Conservation (phyloP, 1,284 basidiomycete species). For the Leccinum discolor region DNA sequence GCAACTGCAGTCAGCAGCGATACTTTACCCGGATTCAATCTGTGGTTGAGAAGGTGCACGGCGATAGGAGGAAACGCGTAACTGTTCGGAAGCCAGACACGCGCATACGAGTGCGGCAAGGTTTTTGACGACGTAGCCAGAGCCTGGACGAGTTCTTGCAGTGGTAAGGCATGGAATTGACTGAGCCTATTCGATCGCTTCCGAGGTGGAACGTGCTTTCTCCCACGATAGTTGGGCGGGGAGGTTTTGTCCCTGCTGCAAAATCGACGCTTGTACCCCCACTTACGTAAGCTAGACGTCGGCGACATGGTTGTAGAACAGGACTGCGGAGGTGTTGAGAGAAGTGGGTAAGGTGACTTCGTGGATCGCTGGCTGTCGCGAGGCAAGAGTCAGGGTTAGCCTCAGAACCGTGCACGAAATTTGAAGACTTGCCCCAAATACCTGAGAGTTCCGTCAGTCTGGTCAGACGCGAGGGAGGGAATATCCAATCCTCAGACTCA, state of each 20-base stretch:
- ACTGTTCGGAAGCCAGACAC: slow-evolving; percentile 32
- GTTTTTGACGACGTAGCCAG: slow-evolving; percentile 26
- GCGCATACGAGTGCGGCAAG: slow-evolving; percentile 27
- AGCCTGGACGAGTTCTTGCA: slow-evolving; percentile 27
- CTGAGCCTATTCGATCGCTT: background rate
- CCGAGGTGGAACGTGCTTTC: background rate
- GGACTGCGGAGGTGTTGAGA: too few species aligned
- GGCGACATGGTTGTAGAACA: background rate
- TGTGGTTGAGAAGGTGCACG: background rate
- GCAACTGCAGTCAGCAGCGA: slow-evolving; percentile 24
- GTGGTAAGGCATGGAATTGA: slow-evolving; percentile 20
- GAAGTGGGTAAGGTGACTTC: too few species aligned
- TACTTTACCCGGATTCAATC: slow-evolving; percentile 27
- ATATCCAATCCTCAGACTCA: too few species aligned
- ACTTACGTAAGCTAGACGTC: background rate
- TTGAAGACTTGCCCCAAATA: too few species aligned
- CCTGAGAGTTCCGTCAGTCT: too few species aligned
- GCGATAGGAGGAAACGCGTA: background rate
- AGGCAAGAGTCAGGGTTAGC: too few species aligned
- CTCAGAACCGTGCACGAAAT: too few species aligned
- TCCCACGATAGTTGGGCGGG: too few species aligned
- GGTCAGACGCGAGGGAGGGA: too few species aligned
- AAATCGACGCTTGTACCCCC: too few species aligned
- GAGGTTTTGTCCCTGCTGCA: too few species aligned
- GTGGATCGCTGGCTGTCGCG: too few species aligned